Percentiles rank a stretch among this genome's conserved stretches.
Conservation (phyloP, 2,329 filamentous ascomycete species). For the Fusarium coicis region DNA sequence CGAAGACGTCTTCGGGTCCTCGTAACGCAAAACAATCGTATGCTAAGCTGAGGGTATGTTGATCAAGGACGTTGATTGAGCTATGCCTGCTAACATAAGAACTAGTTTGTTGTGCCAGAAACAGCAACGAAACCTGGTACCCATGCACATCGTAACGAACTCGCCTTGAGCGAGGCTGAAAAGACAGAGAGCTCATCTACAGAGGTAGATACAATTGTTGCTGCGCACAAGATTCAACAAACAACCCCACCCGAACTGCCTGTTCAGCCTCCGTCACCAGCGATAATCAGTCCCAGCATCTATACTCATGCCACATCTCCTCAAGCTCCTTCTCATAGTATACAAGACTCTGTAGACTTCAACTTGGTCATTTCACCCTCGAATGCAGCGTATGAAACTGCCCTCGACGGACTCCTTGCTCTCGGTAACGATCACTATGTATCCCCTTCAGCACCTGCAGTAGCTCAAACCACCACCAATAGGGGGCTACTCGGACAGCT, state of each 20-base stretch:
- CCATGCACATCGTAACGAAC: slow-evolving; percentile 10
- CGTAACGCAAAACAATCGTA: slow-evolving; percentile 34
- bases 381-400: slow-evolving; percentile 47
- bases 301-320: slow-evolving; percentile 17
- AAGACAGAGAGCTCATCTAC: not conserved
- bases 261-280: not conserved
- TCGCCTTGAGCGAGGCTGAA: not conserved
- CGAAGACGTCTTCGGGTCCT: slow-evolving; percentile 50
- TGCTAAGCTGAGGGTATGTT: slow-evolving; percentile 36
- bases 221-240: not conserved
- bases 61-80: not conserved
- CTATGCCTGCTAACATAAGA: not conserved
- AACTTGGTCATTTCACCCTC: slow-evolving; percentile 34
- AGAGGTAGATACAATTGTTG: not conserved
- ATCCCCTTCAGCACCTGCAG: slow-evolving; percentile 5
- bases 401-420: slow-evolving; percentile 48
- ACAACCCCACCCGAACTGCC: not conserved
- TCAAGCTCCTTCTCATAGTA: not conserved
- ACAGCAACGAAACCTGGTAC: slow-evolving; percentile 18
- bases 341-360: slow-evolving; percentile 17
- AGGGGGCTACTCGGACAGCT: slow-evolving; percentile 22
- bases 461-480: slow-evolving; percentile 12
- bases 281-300: slow-evolving; percentile 11
- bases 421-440: slow-evolving; percentile 46
- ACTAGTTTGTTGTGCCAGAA: slow-evolving; percentile 38